Evolutionary conservation across 108 stramenopile species (phyloP).

Genomic region (Aurantiochytrium sp.): DNA sequence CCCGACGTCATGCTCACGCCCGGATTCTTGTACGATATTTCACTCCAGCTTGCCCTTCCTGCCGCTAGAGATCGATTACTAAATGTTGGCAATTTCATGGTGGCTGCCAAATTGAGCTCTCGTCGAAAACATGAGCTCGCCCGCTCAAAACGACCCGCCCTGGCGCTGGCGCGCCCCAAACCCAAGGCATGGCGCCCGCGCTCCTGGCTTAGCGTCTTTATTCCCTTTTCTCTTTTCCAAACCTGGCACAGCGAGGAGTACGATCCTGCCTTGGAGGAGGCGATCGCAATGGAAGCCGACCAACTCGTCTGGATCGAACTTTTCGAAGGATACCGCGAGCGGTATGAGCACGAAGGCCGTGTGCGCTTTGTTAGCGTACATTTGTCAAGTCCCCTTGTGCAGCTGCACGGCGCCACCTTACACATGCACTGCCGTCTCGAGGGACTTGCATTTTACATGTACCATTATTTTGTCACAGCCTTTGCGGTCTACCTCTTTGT

Average conservation of each 20-base stretch:
- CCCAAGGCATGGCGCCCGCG: neutral
- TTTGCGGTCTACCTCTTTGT: constrained; percentile 1
- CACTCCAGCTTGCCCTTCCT: neutral
- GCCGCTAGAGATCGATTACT: neutral
- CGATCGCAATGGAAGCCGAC: neutral
- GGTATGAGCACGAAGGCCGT: neutral
- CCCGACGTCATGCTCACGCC: neutral
- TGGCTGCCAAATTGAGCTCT: neutral
- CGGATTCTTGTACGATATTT: neutral
- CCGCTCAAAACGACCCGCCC: neutral
- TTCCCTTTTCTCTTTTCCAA: neutral
- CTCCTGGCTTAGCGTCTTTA: neutral
- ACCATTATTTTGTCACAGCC: neutral
- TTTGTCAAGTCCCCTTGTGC: neutral
- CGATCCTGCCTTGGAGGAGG: neutral
- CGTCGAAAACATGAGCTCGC: neutral
- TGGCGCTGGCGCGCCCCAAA: neutral
- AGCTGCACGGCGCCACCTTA: neutral
- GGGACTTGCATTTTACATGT: neutral
- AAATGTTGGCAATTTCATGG: neutral
- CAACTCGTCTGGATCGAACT: neutral
- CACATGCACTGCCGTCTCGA: neutral
- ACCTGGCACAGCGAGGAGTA: neutral
- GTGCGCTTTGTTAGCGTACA: neutral
- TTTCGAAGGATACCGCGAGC: neutral